Conservation (phyloP, 495 filamentous ascomycete genomes). For the Hypoxylon rickii region DNA sequence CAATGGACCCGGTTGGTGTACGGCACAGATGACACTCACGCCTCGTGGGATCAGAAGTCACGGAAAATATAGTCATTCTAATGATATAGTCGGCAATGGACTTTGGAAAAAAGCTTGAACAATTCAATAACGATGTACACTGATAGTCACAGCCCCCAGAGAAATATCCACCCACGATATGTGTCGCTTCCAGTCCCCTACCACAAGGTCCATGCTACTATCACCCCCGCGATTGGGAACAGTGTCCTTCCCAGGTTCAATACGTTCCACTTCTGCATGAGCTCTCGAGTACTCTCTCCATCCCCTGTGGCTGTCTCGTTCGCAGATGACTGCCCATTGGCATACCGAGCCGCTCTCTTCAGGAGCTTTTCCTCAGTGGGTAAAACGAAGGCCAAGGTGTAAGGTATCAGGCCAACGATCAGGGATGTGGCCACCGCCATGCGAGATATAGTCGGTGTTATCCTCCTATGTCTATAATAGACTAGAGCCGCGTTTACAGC, state of each 20-base stretch:
- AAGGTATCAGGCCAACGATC: background rate
- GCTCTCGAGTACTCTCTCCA: background rate
- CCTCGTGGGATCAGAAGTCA: too few species aligned
- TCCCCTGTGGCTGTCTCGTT: background rate
- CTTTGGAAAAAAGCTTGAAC: too few species aligned
- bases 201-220: background rate
- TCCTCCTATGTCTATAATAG: background rate
- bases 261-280: background rate
- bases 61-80: too few species aligned
- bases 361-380: background rate
- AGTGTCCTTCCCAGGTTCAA: background rate
- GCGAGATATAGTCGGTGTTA: background rate
- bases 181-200: background rate
- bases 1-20: too few species aligned
- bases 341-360: background rate
- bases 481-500: background rate
- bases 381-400: background rate
- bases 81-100: too few species aligned
- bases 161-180: background rate
- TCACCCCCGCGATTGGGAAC: background rate
- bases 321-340: background rate
- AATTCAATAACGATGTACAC: too few species aligned
- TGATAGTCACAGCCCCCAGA: too few species aligned
- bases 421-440: background rate
- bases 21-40: too few species aligned